Evolutionary conservation across 805 yeast genomes (phyloP), one percentile per base, ranked within the genome.

Genomic region (Sungouiella thailandica): DNA sequence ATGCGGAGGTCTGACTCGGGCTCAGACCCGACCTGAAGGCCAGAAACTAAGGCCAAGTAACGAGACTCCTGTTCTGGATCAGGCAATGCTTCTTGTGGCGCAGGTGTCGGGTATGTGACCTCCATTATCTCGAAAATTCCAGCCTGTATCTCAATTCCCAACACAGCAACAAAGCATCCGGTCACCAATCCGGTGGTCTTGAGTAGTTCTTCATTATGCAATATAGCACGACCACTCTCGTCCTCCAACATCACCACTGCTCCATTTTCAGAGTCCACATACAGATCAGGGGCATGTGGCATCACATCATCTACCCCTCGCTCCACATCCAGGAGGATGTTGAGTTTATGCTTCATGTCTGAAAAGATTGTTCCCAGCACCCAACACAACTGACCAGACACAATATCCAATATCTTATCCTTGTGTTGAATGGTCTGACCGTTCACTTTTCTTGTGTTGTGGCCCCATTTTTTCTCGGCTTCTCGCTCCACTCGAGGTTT

Each of bases 81-180:
- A 6, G 25, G 24, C 25, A 18, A 12, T 10, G 19, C 15, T 17
- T 36, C 49, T 51, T 83, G 94, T 0, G 78, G 76, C 2, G 84
- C 68, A 12, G 73, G 56, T 9, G 70, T 69, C 0, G 97, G 95
- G 46, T 77, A 83, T 2, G 74, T 74, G 2, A 89, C 66, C 51
- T 89, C 97, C 46, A 85, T 74, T 4, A 86, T 85, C 39, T 83
- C 84, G 56, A 93, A 89, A 2, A 80, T 68, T 3, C 97, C 97
- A 0, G 88, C 79, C 29, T 74, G 78, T 7, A 83, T 70, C 53
- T 89, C 96, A 62, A 85, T 78, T 1, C 98, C 98, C 8, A 88
- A 55, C 1, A 88, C 73, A 0, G 90, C 97, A 6, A 88, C 76
- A 0, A 89, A 81, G n/a, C 79, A 72, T 4, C 98, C 98, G 0